Conservation (phyloP, 2,329 filamentous ascomycete species). For the Paramyrothecium roridum region DNA sequence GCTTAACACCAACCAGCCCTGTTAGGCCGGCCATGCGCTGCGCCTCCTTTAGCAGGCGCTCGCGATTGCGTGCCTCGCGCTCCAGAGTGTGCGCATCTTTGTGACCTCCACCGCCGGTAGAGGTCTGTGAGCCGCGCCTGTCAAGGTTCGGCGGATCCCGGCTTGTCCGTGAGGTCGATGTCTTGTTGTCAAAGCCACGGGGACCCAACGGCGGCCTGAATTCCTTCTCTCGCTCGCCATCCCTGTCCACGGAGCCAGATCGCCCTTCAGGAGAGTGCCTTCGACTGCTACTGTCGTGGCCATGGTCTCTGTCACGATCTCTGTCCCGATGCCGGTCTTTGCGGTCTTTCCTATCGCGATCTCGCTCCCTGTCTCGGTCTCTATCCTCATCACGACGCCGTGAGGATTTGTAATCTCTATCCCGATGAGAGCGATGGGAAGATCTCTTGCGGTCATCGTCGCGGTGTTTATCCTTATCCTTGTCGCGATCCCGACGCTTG, state of each 20-base stretch:
- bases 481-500: conserved; percentile 39
- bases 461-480: conserved; percentile 42
- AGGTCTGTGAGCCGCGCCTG: conserved; percentile 33
- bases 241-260: conserved; percentile 2
- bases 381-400: conserved; percentile 34
- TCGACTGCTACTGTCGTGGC: conserved; percentile 25
- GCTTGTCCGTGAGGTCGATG: conserved; percentile 14
- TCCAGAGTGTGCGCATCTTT: conserved; percentile 67
- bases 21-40: conserved; percentile 59
- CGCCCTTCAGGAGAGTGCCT: conserved; percentile 20
- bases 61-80: conserved; percentile 63
- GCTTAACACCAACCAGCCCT: conserved; percentile 44
- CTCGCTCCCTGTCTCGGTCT: conserved; percentile 32
- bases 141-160: conserved; percentile 6
- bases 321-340: conserved; percentile 35
- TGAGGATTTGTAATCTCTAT: conserved; percentile 33
- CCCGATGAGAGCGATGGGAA: conserved; percentile 38
- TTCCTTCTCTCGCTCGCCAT: not conserved
- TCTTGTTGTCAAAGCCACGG: conserved; percentile 36
- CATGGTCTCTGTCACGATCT: conserved; percentile 30
- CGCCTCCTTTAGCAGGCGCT: conserved; percentile 65
- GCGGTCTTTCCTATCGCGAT: conserved; percentile 33
- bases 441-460: conserved; percentile 40
- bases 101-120: conserved; percentile 12
- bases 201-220: conserved; percentile 25